Evolutionary conservation across 805 yeast species (phyloP).

Genomic region (Candida anglica): DNA sequence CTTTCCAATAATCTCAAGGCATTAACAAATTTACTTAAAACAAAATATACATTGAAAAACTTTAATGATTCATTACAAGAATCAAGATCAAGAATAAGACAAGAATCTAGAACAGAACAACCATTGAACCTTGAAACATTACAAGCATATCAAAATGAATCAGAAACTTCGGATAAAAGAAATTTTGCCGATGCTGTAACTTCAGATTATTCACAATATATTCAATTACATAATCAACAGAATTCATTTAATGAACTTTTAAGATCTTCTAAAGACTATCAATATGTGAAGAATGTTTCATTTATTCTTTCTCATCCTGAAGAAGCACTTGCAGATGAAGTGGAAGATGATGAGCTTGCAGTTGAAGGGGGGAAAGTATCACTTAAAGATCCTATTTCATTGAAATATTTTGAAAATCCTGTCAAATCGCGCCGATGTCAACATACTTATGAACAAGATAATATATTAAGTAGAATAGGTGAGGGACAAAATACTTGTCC

Average conservation of each 20-base stretch:
- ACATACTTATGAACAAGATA: slow-evolving; percentile 57
- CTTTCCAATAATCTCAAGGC: slow-evolving; percentile 8
- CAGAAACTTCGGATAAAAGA: slow-evolving; percentile 5
- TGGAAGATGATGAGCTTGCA: slow-evolving; percentile 57
- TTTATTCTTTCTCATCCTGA: slow-evolving; percentile 57
- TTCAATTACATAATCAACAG: slow-evolving; percentile 4
- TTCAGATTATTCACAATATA: slow-evolving; percentile 5
- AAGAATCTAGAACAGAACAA: slow-evolving; percentile 15
- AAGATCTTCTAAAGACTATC: slow-evolving; percentile 11
- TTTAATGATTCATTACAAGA: slow-evolving; percentile 10
- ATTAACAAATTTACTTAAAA: slow-evolving; percentile 10
- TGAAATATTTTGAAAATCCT: slow-evolving; percentile 50
- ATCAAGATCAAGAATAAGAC: slow-evolving; percentile 16
- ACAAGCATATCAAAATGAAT: slow-evolving; percentile 12
- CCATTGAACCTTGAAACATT: slow-evolving; percentile 17
- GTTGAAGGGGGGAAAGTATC: slow-evolving; percentile 72
- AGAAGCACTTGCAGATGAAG: slow-evolving; percentile 52
- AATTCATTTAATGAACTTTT: slow-evolving; percentile 7
- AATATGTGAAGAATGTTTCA: slow-evolving; percentile 35
- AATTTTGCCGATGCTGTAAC: slow-evolving; percentile 15
- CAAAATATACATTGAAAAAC: slow-evolving; percentile 8
- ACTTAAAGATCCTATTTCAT: slow-evolving; percentile 63
- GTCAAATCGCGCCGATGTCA: slow-evolving; percentile 51
- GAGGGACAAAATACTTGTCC: slow-evolving; percentile 46
- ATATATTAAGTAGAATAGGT: slow-evolving; percentile 32